phyloP scores from a whole-genome alignment of 768 basidiomycete genomes.

The Leccinum imitatum region DNA sequence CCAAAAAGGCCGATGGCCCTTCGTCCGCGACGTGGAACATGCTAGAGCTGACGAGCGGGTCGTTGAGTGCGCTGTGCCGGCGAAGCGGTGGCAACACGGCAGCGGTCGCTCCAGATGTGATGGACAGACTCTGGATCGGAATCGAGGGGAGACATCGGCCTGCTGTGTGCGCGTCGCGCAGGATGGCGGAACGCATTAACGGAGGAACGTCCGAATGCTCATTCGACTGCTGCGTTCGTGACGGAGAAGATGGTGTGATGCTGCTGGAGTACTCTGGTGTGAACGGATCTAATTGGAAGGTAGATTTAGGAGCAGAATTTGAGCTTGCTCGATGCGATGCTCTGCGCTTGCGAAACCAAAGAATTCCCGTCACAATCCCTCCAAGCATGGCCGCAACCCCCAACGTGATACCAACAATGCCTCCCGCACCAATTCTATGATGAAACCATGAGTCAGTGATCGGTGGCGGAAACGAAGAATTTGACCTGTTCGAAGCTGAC shows the following conservation, averaged over 20 bases:
- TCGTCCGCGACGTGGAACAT: background rate
- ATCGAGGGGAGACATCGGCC: background rate
- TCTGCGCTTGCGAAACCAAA: conserved; percentile 12
- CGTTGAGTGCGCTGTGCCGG: background rate
- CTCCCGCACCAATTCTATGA: conserved; percentile 12
- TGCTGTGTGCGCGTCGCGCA: conserved; percentile 9
- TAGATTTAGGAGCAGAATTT: background rate
- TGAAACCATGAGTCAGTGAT: conserved; percentile 3
- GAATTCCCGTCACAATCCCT: conserved; percentile 1
- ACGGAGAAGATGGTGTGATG: background rate
- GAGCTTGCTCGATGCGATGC: background rate
- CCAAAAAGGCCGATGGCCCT: background rate
- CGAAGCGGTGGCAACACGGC: conserved; percentile 2
- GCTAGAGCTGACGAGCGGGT: background rate
- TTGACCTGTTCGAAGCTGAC: conserved; percentile 12
- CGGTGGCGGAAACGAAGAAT: background rate
- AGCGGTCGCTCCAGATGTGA: background rate
- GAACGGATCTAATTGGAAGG: conserved; percentile 7
- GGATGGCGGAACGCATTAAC: conserved; percentile 9
- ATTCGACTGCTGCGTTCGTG: background rate
- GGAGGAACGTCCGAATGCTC: background rate
- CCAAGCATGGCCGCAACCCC: conserved; percentile 9
- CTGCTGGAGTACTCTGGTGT: background rate
- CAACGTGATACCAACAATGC: conserved; percentile 8
- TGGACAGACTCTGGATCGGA: background rate